A percentile compares a stretch with the other conserved stretches of the same genome.
These are phyloP conservation scores for Coniosporium apollinis DNA, from an alignment of 495 filamentous ascomycete species.

Conservation along the genomic window DNA sequence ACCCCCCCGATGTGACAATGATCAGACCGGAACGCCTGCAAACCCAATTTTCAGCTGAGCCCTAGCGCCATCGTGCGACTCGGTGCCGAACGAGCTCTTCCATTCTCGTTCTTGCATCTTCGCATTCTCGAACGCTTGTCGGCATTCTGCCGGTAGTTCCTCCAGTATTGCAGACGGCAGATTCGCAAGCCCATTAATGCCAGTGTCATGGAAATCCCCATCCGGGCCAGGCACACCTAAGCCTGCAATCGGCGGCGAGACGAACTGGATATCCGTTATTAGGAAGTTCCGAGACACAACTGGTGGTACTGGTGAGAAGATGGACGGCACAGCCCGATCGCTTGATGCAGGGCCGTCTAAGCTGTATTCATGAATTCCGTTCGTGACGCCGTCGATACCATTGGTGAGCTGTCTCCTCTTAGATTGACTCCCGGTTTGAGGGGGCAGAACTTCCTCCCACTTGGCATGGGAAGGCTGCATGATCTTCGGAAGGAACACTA, in stretches of 20 bases:
- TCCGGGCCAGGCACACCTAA: constrained; percentile 50
- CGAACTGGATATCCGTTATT: constrained; percentile 53
- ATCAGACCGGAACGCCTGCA: constrained; percentile 3
- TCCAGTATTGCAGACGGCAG: constrained; percentile 50
- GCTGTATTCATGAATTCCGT: constrained; percentile 1
- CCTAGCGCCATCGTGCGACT: constrained; percentile 34
- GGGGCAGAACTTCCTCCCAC: constrained; percentile 40
- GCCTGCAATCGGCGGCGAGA: constrained; percentile 39
- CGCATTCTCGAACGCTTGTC: constrained; percentile 47
- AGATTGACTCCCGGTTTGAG: constrained; percentile 1
- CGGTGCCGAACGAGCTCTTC: constrained; percentile 55
- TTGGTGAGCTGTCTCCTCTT: constrained; percentile 7
- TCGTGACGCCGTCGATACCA: constrained; percentile 6
- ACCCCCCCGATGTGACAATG: too few relatives aligned
- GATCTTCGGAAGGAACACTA: constrained; percentile 66
- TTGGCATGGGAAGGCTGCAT: constrained; percentile 82
- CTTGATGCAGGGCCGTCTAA: too few relatives aligned
- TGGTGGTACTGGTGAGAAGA: constrained; percentile 48
- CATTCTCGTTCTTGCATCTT: constrained; percentile 45
- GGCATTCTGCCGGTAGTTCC: constrained; percentile 55
- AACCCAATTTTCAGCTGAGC: constrained; percentile 30
- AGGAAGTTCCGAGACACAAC: constrained; percentile 57
- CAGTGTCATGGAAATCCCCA: constrained; percentile 38
- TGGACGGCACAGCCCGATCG: constrained; percentile 2
- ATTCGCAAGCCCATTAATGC: constrained; percentile 47